A percentile compares a stretch with the other conserved stretches of the same genome.
phyloP scores from a whole-genome alignment of 108 stramenopile genomes.

The Cyclotella sp. region DNA sequence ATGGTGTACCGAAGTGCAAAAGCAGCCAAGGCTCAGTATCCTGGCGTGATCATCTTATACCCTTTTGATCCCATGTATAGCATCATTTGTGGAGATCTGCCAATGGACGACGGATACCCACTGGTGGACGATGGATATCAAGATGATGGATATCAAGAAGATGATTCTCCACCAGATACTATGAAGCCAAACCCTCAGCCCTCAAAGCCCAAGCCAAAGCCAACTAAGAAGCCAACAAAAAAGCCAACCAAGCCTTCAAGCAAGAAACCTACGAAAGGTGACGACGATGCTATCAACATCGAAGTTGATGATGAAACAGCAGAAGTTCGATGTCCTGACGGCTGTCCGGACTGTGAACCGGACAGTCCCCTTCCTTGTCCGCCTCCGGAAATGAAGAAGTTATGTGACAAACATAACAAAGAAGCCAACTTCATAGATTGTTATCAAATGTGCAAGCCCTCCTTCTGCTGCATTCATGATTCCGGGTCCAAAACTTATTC shows the following conservation, averaged over 20 bases:
- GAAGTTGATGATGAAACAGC: neutral
- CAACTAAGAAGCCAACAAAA: slow-evolving; percentile 15
- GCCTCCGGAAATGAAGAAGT: slow-evolving; percentile 30
- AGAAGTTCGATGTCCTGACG: slow-evolving; percentile 29
- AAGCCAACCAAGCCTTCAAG: neutral
- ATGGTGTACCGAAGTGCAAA: neutral
- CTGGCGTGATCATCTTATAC: neutral
- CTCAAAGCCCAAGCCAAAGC: neutral
- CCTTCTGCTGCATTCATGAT: slow-evolving; percentile 67
- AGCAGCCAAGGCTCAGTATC: neutral
- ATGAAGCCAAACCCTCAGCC: neutral
- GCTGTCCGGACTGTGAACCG: slow-evolving; percentile 52
- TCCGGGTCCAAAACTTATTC: slow-evolving; percentile 33
- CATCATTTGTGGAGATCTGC: slow-evolving; percentile 7
- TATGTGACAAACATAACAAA: slow-evolving; percentile 54
- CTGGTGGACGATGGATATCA: neutral
- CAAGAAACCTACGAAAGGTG: slow-evolving; percentile 1
- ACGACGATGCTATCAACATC: neutral
- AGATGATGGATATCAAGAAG: neutral
- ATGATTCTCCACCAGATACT: neutral
- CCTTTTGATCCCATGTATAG: slow-evolving; percentile 2
- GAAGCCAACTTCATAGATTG: slow-evolving; percentile 57
- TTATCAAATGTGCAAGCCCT: slow-evolving; percentile 63
- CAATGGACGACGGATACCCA: neutral
- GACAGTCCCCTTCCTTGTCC: slow-evolving; percentile 51